phyloP scores from a whole-genome alignment of 148 eudicot genomes.

The Rhododendron kiyosumense region DNA sequence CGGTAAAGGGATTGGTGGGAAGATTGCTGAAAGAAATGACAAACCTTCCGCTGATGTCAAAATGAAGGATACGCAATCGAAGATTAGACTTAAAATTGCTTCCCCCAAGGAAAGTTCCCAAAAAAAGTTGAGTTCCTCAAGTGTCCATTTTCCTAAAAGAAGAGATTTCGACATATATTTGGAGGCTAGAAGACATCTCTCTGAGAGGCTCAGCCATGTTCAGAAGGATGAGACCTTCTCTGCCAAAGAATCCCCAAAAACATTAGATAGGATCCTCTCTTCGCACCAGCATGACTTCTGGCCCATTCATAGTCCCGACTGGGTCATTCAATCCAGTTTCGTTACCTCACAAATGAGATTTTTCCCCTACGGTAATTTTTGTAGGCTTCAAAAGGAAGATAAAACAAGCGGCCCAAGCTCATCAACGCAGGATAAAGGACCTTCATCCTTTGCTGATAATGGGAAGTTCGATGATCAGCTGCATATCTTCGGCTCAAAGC shows the following conservation, averaged over 20 bases:
- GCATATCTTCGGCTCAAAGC: not conserved
- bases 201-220: constrained; percentile 19
- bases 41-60: not conserved
- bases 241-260: constrained; percentile 17
- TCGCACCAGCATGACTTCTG: constrained; percentile 17
- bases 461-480: not conserved
- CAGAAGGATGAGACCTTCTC: not conserved
- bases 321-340: not conserved
- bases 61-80: not conserved
- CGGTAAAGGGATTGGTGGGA: not conserved
- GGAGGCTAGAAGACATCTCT: constrained; percentile 42
- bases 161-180: constrained; percentile 17
- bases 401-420: not conserved
- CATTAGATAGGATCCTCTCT: constrained; percentile 20
- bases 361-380: not conserved
- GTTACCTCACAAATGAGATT: constrained; percentile 9
- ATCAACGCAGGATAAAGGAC: constrained; percentile 1
- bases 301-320: constrained; percentile 8
- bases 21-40: not conserved
- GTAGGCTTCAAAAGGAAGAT: not conserved
- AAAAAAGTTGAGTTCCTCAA: constrained; percentile 12
- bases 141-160: constrained; percentile 5
- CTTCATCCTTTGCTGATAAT: constrained; percentile 2
- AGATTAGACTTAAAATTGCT: not conserved
- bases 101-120: not conserved